A percentile compares a stretch with the other conserved stretches of the same genome.
Evolutionary conservation across 2,329 filamentous ascomycete genomes (phyloP).

Genomic region (Golovinomyces cichoracearum): DNA sequence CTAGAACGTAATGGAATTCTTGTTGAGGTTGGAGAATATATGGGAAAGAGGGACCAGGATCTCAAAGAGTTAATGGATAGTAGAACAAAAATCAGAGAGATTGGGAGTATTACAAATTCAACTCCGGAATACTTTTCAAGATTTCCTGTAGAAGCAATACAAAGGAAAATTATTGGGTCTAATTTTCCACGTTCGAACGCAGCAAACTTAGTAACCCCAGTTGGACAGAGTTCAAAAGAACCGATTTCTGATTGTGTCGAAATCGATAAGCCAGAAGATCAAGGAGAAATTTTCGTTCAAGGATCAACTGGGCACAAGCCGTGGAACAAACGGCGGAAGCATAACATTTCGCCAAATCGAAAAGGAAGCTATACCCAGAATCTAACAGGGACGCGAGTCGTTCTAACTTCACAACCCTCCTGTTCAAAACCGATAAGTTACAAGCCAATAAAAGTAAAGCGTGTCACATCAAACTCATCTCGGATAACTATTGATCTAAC

Average conservation of each 20-base stretch:
- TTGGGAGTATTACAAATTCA: constrained; percentile 18
- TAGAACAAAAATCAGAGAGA: constrained; percentile 30
- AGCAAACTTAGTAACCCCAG: constrained; percentile 31
- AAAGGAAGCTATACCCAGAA: constrained; percentile 24
- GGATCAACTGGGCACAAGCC: constrained; percentile 11
- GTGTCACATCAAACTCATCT: constrained; percentile 1
- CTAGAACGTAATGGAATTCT: constrained; percentile 51
- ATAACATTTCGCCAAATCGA: constrained; percentile 17
- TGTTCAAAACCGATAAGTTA: constrained; percentile 6
- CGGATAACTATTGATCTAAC: constrained; percentile 9
- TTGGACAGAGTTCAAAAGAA: neutral
- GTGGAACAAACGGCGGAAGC: constrained; percentile 20
- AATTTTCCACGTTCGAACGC: constrained; percentile 29
- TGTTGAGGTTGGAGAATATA: constrained; percentile 53
- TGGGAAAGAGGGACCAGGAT: constrained; percentile 53
- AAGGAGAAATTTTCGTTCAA: neutral
- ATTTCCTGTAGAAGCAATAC: neutral
- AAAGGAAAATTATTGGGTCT: constrained; percentile 11
- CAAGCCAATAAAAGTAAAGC: constrained; percentile 7
- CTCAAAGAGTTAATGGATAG: constrained; percentile 50
- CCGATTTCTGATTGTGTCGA: neutral
- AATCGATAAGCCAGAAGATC: neutral
- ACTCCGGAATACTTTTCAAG: too few species aligned
- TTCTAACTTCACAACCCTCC: neutral
- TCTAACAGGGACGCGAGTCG: constrained; percentile 23